Evolutionary conservation across 139 green algal genomes (phyloP), one percentile per base, ranked within the genome.

Genomic region (Chloropicon primus): DNA sequence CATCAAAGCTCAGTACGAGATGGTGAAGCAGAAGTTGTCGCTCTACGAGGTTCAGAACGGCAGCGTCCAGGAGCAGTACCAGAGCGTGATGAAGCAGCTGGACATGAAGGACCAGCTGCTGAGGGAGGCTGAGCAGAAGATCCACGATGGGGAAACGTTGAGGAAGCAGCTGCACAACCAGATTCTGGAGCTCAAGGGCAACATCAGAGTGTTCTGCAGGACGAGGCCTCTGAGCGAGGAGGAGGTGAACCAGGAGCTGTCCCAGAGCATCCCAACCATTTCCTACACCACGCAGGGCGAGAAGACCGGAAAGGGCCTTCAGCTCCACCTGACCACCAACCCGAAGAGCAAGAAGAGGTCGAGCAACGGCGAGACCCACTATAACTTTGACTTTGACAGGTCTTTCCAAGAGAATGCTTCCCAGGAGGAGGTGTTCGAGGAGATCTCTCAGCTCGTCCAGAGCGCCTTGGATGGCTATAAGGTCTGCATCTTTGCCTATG

Each of bases 401-500:
- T 91, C 95, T 26, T 99, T 98, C 85, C 84, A 76, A 21, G 85
- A 90, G 0, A 74, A 87, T 17, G 80, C 84, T 2, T 80, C 41
- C 1, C 91, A 92, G 80, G 87, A 89, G 23, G 78, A 83, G 22
- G 91, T 97, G 72, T 97, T 96, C 84, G 87, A 91, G 73, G 93
- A 97, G 80, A 92, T 96, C 75, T 88, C 87, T 24, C 88, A 93
- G 78, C 88, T 98, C 27, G 87, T 97, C 25, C 91, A 91, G 80
- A 90, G 79, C 72, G 92, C 91, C 1, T 80, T 97, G 74, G 93
- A 97, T 78, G 93, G 93, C 1, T 93, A 96, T 80, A 96, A 96
- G 78, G 91, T 96, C 26, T 96, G 90, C 87, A 93, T 96, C 78
- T 96, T 96, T 85, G 91, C 91, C 0, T 96, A 96, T 74, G 91